Percentiles rank a stretch among this genome's conserved stretches.
phyloP scores from a whole-genome alignment of 2,329 filamentous ascomycete species.

The Epichloe sibirici region DNA sequence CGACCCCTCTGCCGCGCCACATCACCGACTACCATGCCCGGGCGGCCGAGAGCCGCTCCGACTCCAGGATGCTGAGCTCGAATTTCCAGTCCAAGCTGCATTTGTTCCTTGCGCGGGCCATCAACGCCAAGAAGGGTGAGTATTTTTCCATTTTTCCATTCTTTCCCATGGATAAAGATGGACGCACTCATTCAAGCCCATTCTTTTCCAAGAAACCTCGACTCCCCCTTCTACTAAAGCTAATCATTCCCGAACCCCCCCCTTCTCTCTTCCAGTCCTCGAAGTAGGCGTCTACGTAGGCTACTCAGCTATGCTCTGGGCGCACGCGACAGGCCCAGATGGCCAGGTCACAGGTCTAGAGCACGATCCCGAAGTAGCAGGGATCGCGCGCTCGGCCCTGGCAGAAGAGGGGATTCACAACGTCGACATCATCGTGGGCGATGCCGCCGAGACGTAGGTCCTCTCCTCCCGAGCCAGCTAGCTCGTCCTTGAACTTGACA shows the following conservation, averaged over 20 bases:
- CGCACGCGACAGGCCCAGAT: conserved; percentile 30
- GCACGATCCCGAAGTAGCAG: conserved; percentile 30
- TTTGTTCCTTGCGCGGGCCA: conserved; percentile 27
- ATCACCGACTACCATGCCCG: conserved; percentile 30
- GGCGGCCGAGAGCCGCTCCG: conserved; percentile 13
- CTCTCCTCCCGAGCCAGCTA: not conserved
- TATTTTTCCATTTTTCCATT: not conserved
- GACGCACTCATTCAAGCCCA: no score
- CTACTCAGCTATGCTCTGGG: conserved; percentile 36
- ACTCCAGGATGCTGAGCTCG: conserved; percentile 28
- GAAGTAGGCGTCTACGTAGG: conserved; percentile 38
- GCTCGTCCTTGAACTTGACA: no score
- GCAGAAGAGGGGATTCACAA: conserved; percentile 29
- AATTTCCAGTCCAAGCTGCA: conserved; percentile 29
- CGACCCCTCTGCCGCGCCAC: conserved; percentile 27
- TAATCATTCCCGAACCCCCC: not conserved
- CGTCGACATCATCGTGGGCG: conserved; percentile 33
- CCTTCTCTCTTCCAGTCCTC: conserved; percentile 22
- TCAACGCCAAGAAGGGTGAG: conserved; percentile 29
- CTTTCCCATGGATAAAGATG: no score
- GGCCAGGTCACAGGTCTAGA: conserved; percentile 35
- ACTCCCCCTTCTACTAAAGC: not conserved
- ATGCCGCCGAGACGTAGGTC: conserved; percentile 33
- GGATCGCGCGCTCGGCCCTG: conserved; percentile 26
- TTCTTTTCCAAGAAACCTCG: not conserved